Base-by-base conservation (phyloP, 352 stramenopile genomes). In the Phytophthora cryptogea region DNA sequence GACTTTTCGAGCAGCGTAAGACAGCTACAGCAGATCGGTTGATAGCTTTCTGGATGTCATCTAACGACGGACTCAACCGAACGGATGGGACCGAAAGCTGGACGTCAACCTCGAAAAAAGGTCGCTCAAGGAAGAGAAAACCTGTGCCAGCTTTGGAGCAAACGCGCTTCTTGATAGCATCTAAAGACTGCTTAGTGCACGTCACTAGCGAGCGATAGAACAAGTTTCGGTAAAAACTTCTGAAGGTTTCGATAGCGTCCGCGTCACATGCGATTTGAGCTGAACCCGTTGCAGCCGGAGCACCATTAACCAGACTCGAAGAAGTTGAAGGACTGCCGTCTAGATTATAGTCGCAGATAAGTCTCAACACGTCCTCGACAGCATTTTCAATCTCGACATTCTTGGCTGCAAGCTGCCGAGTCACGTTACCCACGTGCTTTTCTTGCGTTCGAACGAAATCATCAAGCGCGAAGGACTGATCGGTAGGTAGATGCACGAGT, bases 21-120 rank as follows among this genome's bases (percentile, higher is more conserved):
- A 95, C 86, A 1, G 84, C 86, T 0, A 92, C 80, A 23, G 88
- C 86, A 0, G 80, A 87, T 0, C 82, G 76, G 33, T 96, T 96
- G 55, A 95, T 92, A 7, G 86, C 88, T 35, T 83, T 81, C 44
- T 96, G 86, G 35, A 96, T 90, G 44, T 95, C 86, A 43, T 96
- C 86, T 0, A 96, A 68, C 8, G 83, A 90, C 13, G 88, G 88
- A 43, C 77, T 89, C 2, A 96, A 70, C 0, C 86, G 73, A 8
- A 95, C 84, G 0, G 78, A 90, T n/a, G 88, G 88, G 3, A 94
- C 86, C 0, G 74, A 84, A 20, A 93, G 72, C 61, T 96, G 86
- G 0, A 95, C 88, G 42, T 96, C 86, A 2, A 96, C 86, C 49
- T 92, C 83, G 53, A 96, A 96, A 54, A 96, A 96, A 4, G 88